Base-by-base conservation (phyloP, 2,329 filamentous ascomycete genomes). In the Fusarium drepaniforme region DNA sequence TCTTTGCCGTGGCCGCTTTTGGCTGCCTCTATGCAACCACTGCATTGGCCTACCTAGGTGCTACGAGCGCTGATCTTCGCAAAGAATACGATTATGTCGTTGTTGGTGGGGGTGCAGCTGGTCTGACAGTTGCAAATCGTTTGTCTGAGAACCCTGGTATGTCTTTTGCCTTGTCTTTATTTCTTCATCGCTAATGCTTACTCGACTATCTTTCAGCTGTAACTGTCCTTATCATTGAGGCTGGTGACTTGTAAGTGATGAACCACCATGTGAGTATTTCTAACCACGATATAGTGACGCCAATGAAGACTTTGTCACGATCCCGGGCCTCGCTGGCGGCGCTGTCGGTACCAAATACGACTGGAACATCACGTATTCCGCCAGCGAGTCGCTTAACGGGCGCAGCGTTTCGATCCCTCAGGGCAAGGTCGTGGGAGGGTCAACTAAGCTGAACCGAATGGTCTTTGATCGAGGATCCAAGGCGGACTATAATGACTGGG, bases 121-220 rank as follows among this genome's bases (percentile, higher is more conserved):
- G 75, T 2, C 70, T 77, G 33, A 78, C 71, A 38, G 69, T 77
- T 18, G 75, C 74, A 2, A 78, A 77, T n/a, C 71, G 75, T 8
- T 37, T 77, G 16, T 65, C 71, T 0, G 75, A 77, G 42, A 44
- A 77, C 13, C 23, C 75, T n/a, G 59, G 75, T 77, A 64, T 23
- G 62, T n/a, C 23, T 13, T n/a, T 18, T 7, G 46, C 11, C 11
- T 46, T 46, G 21, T 21, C 13, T 13, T 46, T 23, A 9, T 23
- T 23, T 21, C 21, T 46, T 46, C 21, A 46, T 1, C 9, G 33
- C 11, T 9, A 8, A 16, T 18, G 37, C 60, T 64, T 5, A 70
- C 42, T 46, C 21, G 2, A 15, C 42, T 12, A 18, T 21, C 28
- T 16, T 13, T 23, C 33, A 78, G 76, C 37, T 18, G 64, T 73